A percentile compares a stretch with the other conserved stretches of the same genome.
phyloP scores from a whole-genome alignment of 352 stramenopile species.

The Pythium chondricola region DNA sequence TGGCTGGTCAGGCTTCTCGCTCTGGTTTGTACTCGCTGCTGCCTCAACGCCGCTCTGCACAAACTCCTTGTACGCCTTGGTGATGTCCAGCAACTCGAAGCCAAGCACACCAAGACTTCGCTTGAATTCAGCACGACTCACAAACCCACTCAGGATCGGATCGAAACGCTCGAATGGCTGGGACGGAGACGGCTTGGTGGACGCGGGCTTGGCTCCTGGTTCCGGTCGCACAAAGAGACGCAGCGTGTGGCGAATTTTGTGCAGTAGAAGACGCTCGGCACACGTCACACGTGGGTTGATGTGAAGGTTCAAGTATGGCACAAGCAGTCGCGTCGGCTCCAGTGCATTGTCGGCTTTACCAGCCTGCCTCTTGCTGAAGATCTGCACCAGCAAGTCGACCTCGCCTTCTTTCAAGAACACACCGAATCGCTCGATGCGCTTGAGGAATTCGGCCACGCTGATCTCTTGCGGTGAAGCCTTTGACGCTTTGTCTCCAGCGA shows the following conservation, averaged over 20 bases:
- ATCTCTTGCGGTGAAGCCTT: no score
- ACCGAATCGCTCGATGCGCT: slow-evolving; percentile 13
- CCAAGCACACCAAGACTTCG: slow-evolving; percentile 48
- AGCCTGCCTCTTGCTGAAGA: background rate
- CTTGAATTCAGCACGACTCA: slow-evolving; percentile 64
- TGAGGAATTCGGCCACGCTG: slow-evolving; percentile 2
- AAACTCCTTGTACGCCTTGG: slow-evolving; percentile 43
- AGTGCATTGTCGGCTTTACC: background rate
- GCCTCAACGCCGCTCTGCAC: slow-evolving; percentile 8
- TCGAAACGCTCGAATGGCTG: slow-evolving; percentile 60
- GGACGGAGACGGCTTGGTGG: slow-evolving; percentile 12
- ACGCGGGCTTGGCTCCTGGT: slow-evolving; percentile 20
- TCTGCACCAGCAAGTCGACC: slow-evolving; percentile 11
- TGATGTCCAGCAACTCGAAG: slow-evolving; percentile 64
- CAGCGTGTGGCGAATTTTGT: slow-evolving; percentile 61
- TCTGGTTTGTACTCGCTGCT: no score
- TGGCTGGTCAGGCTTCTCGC: no score
- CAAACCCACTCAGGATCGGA: slow-evolving; percentile 26
- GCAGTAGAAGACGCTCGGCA: slow-evolving; percentile 39
- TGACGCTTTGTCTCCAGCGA: no score
- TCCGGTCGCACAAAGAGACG: slow-evolving; percentile 25
- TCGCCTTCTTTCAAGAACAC: slow-evolving; percentile 15
- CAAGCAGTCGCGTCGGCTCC: slow-evolving; percentile 13
- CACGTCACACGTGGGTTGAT: slow-evolving; percentile 50
- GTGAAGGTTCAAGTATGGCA: slow-evolving; percentile 51